Conservation (phyloP, 176 grass and related monocot species). For the Oryza glumipatula region DNA sequence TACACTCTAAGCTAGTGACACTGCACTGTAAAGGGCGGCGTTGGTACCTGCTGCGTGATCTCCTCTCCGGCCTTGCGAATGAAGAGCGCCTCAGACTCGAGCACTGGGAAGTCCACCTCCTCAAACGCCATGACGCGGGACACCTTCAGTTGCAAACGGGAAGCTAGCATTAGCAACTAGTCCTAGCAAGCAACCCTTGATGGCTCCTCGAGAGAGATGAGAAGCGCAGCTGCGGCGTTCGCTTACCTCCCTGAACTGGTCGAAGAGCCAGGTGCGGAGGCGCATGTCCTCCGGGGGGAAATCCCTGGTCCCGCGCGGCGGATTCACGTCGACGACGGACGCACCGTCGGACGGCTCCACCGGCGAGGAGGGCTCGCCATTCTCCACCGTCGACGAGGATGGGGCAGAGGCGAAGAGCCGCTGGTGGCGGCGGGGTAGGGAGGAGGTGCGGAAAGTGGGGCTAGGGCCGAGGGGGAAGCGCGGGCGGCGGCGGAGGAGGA, state of each 20-base stretch:
- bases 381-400: constrained; percentile 25
- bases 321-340: constrained; percentile 72
- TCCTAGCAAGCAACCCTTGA: not conserved
- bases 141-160: constrained; percentile 40
- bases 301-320: constrained; percentile 81
- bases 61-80: constrained; percentile 82
- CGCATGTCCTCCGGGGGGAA: constrained; percentile 92
- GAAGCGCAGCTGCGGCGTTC: not conserved
- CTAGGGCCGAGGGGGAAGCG: constrained; percentile 16
- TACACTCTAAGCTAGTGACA: not conserved
- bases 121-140: constrained; percentile 77
- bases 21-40: not conserved
- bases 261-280: constrained; percentile 85
- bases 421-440: not conserved
- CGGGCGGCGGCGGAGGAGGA: constrained; percentile 42
- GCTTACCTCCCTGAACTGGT: constrained; percentile 74
- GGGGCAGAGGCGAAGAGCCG: constrained; percentile 13
- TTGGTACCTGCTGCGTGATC: constrained; percentile 73
- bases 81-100: constrained; percentile 90
- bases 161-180: not conserved
- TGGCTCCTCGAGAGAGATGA: not conserved
- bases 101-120: constrained; percentile 94
- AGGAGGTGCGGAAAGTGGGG: not conserved
- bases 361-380: constrained; percentile 11
- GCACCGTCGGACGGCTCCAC: not conserved